Percentiles rank a stretch among this genome's conserved stretches.
Conservation (phyloP, 2,329 filamentous ascomycete species). For the Xylariaceae sp. region DNA sequence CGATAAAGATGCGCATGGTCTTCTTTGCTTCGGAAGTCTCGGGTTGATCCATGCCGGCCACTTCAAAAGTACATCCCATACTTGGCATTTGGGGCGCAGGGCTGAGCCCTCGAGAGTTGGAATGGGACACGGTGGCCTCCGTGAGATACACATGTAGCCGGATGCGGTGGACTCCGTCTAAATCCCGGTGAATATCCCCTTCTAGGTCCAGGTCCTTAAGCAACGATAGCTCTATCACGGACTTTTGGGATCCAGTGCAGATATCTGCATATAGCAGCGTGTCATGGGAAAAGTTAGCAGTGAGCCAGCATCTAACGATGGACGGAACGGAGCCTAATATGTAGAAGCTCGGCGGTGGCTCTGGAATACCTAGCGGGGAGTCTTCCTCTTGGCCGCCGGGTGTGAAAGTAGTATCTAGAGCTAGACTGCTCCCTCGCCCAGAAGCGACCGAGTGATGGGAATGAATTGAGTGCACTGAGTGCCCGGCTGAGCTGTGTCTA, state of each 20-base stretch:
- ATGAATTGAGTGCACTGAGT: conserved; percentile 64
- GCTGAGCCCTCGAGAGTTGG: conserved; percentile 66
- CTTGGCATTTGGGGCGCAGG: conserved; percentile 76
- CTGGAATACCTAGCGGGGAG: conserved; percentile 67
- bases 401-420: conserved; percentile 69
- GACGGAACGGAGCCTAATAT: conserved; percentile 85
- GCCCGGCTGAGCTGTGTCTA: conserved; percentile 86
- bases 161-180: conserved; percentile 64
- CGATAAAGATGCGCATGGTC: conserved; percentile 79
- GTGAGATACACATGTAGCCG: conserved; percentile 83
- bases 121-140: conserved; percentile 77
- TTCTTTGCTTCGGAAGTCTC: conserved; percentile 51
- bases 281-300: conserved; percentile 82
- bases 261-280: conserved; percentile 86
- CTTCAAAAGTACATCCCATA: conserved; percentile 73
- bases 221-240: conserved; percentile 71
- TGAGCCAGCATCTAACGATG: conserved; percentile 94
- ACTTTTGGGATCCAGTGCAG: conserved; percentile 87
- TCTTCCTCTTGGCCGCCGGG: conserved; percentile 60
- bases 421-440: conserved; percentile 81
- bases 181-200: conserved; percentile 60
- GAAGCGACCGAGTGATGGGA: conserved; percentile 68
- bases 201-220: conserved; percentile 69
- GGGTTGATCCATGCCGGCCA: conserved; percentile 56
- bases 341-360: conserved; percentile 77